phyloP scores from a whole-genome alignment of 345 rosid genomes.

The Carallia pectinifolia region DNA sequence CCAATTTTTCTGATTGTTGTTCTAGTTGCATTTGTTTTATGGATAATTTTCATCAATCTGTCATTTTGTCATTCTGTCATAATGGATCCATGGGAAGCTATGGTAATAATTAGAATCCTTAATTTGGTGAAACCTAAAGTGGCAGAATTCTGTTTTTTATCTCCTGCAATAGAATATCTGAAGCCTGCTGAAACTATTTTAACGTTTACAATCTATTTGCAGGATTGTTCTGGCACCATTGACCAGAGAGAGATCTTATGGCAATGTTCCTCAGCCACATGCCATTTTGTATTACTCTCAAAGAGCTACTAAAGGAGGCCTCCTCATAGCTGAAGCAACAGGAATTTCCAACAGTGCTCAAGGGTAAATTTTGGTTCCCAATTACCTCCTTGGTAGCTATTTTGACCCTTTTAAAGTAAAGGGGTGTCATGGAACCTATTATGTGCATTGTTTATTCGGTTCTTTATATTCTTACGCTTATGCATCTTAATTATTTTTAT shows the following conservation, averaged over 20 bases:
- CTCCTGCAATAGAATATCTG: too few species aligned
- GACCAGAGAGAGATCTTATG: constrained; percentile 62
- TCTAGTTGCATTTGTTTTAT: too few species aligned
- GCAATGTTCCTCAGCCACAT: constrained; percentile 65
- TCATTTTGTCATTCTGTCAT: too few species aligned
- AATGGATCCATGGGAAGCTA: too few species aligned
- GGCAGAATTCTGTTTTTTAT: too few species aligned
- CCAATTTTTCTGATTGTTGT: too few species aligned
- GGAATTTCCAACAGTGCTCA: constrained; percentile 66
- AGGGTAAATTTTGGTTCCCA: constrained; percentile 34
- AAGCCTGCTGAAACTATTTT: too few species aligned
- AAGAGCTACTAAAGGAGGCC: constrained; percentile 55
- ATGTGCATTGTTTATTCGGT: too few species aligned
- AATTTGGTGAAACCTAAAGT: too few species aligned
- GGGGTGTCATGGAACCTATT: too few species aligned
- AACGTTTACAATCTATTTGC: constrained; percentile 3
- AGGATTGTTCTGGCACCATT: constrained; percentile 67
- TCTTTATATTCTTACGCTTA: neutral
- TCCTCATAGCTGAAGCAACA: constrained; percentile 58
- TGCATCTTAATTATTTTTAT: neutral
- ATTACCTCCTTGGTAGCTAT: neutral
- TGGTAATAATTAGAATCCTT: too few species aligned
- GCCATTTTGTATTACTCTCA: constrained; percentile 71
- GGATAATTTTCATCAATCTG: too few species aligned
- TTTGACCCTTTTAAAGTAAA: neutral